Conservation (phyloP, 345 rosid species). For the Camelina sativa region DNA sequence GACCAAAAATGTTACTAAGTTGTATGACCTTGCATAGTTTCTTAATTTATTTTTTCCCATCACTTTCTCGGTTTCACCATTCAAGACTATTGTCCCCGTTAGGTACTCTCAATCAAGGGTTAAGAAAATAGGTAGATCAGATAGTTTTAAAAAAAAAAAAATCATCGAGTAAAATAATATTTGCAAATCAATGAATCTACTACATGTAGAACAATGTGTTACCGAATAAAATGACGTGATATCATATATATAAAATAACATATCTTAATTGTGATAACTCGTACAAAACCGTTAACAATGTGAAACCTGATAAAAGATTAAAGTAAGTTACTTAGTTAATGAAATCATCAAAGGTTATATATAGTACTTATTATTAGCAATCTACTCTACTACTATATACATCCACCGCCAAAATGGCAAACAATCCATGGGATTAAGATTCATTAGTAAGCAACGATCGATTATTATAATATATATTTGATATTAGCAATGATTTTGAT, state of each 20-base stretch:
- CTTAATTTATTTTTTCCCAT: background rate
- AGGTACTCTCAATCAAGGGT: background rate
- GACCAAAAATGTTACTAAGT: background rate
- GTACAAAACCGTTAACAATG: background rate
- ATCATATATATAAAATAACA: background rate
- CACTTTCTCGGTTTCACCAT: background rate
- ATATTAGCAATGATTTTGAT: background rate
- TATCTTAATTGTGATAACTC: no score
- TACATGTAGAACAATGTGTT: background rate
- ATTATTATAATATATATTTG: slow-evolving; percentile 15
- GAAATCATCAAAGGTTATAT: no score
- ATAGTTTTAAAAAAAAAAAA: no score
- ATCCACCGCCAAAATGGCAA: slow-evolving; percentile 8
- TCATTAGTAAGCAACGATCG: slow-evolving; percentile 34
- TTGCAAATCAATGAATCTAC: background rate
- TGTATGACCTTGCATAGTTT: background rate
- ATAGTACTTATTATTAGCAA: background rate
- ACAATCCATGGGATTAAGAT: slow-evolving; percentile 7
- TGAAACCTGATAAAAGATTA: background rate
- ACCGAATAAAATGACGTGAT: background rate
- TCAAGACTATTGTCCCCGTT: background rate
- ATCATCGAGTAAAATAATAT: background rate
- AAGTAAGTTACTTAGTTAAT: background rate
- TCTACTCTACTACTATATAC: no score
- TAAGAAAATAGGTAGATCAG: background rate